Conservation (phyloP, 768 basidiomycete genomes). For the Butyriboletus loyo region DNA sequence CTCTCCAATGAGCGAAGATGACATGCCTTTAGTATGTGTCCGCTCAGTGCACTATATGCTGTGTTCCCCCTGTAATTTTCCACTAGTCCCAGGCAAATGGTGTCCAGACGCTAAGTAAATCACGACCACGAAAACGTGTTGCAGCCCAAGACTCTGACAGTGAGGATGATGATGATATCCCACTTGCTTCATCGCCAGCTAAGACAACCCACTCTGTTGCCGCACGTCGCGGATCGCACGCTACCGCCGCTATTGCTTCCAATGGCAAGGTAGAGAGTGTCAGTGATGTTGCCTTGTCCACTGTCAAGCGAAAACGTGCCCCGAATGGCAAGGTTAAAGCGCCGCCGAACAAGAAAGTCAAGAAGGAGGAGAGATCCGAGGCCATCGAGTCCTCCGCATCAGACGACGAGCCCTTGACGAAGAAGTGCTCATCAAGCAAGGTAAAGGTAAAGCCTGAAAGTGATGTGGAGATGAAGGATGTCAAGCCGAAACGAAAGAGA, state of each 20-base stretch:
- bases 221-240: slow-evolving; percentile 39
- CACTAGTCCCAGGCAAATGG: slow-evolving; percentile 53
- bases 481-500: slow-evolving; percentile 44
- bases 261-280: slow-evolving; percentile 42
- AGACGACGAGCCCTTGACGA: slow-evolving; percentile 34
- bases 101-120: slow-evolving; percentile 37
- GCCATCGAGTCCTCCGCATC: slow-evolving; percentile 24
- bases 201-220: slow-evolving; percentile 44
- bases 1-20: slow-evolving; percentile 64
- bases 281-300: slow-evolving; percentile 42
- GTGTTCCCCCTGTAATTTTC: slow-evolving; percentile 27
- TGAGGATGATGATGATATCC: slow-evolving; percentile 65
- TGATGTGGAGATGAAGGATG: slow-evolving; percentile 45
- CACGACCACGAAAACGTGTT: slow-evolving; percentile 51
- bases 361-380: slow-evolving; percentile 43
- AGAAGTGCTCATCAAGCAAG: slow-evolving; percentile 31
- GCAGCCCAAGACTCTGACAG: slow-evolving; percentile 52
- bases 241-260: slow-evolving; percentile 30
- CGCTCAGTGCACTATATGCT: neutral
- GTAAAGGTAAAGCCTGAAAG: slow-evolving; percentile 45
- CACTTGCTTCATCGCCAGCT: slow-evolving; percentile 68
- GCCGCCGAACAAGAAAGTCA: slow-evolving; percentile 65
- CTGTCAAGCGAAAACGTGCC: slow-evolving; percentile 43
- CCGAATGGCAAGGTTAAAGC: slow-evolving; percentile 48
- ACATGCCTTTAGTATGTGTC: slow-evolving; percentile 63